phyloP scores from a whole-genome alignment of 306 rosid genomes.

The Trifolium repens region DNA sequence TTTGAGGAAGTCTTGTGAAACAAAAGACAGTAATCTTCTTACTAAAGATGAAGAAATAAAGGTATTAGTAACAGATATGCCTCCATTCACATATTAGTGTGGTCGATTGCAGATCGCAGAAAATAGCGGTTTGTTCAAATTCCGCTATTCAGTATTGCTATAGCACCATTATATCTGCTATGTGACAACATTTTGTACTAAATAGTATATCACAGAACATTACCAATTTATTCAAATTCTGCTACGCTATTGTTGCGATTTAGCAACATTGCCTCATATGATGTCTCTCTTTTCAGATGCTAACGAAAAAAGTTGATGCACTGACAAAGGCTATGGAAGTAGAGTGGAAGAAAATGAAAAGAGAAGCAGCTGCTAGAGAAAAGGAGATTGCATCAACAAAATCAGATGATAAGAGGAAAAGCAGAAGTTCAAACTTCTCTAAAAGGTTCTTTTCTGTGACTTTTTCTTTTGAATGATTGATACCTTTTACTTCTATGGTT shows the following conservation, averaged over 20 bases:
- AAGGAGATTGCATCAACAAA: slow-evolving; percentile 69
- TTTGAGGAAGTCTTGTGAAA: slow-evolving; percentile 69
- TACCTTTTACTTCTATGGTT: slow-evolving; percentile 12
- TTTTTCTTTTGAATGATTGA: slow-evolving; percentile 15
- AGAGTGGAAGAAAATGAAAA: slow-evolving; percentile 84
- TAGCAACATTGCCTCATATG: neutral
- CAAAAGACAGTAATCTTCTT: slow-evolving; percentile 57
- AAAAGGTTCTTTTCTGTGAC: slow-evolving; percentile 57
- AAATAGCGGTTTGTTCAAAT: neutral
- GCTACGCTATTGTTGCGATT: neutral
- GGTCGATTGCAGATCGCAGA: neutral
- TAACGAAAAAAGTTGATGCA: slow-evolving; percentile 80
- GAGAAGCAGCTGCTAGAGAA: slow-evolving; percentile 86
- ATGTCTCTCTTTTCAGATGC: slow-evolving; percentile 54
- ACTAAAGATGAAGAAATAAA: slow-evolving; percentile 84
- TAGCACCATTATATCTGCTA: neutral
- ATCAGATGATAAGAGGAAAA: slow-evolving; percentile 55
- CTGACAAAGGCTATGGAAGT: slow-evolving; percentile 81
- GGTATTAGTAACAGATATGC: slow-evolving; percentile 49
- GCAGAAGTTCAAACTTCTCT: slow-evolving; percentile 56
- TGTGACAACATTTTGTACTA: neutral
- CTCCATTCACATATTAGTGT: neutral
- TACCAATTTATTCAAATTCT: neutral
- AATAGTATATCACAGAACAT: neutral
- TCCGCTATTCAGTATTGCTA: neutral